Conservation (phyloP, 2,329 filamentous ascomycete genomes). For the Sporothrix pallida region DNA sequence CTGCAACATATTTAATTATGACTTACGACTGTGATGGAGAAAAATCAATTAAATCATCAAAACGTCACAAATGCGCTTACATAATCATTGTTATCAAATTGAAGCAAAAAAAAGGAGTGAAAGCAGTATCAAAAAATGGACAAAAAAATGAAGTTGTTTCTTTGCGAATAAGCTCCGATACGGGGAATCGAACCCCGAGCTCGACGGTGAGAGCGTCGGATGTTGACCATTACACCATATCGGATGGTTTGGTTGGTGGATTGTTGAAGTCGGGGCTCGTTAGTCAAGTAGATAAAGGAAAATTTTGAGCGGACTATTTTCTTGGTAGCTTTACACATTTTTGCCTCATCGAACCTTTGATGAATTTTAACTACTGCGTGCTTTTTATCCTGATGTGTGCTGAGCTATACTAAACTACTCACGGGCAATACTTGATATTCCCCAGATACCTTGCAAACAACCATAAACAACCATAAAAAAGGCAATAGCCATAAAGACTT, state of each 20-base stretch:
- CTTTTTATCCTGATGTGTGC: too few species aligned
- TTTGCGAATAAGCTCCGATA: constrained; percentile 31
- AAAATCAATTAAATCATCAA: too few species aligned
- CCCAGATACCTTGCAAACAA: too few species aligned
- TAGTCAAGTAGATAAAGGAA: not conserved
- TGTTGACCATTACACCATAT: constrained; percentile 38
- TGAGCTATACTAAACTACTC: too few species aligned
- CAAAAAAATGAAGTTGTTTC: constrained; percentile 4
- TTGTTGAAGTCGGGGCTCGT: not conserved
- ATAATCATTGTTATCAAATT: not conserved
- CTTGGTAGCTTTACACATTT: not conserved
- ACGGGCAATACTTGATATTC: too few species aligned
- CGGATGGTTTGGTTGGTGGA: constrained; percentile 29
- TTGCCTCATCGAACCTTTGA: too few species aligned
- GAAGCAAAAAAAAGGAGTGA: not conserved
- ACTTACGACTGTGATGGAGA: too few species aligned
- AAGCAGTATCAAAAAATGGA: not conserved
- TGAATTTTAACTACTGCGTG: too few species aligned
- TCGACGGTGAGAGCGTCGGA: constrained; percentile 38
- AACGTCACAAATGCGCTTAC: too few species aligned
- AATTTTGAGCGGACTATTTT: not conserved
- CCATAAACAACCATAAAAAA: too few species aligned
- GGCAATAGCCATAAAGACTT: too few species aligned
- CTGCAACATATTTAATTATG: too few species aligned
- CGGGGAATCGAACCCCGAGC: constrained; percentile 38